Evolutionary conservation across 306 rosid species (phyloP).

Genomic region (Rosa lucieae): DNA sequence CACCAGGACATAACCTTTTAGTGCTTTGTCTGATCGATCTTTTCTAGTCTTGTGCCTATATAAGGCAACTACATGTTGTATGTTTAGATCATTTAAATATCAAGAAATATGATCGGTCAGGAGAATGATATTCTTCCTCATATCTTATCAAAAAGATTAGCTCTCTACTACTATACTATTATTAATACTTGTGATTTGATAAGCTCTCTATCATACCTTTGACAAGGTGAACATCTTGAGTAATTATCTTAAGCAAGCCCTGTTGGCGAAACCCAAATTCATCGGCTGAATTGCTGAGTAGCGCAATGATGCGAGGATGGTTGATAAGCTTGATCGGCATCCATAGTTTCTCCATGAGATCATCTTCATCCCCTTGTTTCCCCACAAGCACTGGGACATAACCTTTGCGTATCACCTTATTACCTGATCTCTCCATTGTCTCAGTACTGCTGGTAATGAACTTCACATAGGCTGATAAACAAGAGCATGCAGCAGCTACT

Average conservation of each 20-base stretch:
- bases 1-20: no score
- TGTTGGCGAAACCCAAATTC: conserved; percentile 31
- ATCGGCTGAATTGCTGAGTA: conserved; percentile 29
- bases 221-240: conserved; percentile 18
- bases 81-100: no score
- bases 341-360: conserved; percentile 30
- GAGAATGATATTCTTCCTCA: no score
- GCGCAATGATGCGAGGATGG: conserved; percentile 34
- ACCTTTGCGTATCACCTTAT: conserved; percentile 30
- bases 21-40: no score
- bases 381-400: conserved; percentile 44
- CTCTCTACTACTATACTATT: background rate
- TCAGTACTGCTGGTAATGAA: background rate
- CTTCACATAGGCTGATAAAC: background rate
- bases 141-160: no score
- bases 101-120: no score
- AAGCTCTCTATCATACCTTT: conserved; percentile 28
- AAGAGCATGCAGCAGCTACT: conserved; percentile 3
- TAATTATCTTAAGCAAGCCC: conserved; percentile 39
- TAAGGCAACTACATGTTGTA: no score
- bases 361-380: conserved; percentile 19
- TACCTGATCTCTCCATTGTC: background rate
- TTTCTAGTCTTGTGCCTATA: no score
- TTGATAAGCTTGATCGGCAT: conserved; percentile 34
- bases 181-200: background rate